Base-by-base conservation (phyloP, 306 rosid genomes). In the Begonia masoniana region DNA sequence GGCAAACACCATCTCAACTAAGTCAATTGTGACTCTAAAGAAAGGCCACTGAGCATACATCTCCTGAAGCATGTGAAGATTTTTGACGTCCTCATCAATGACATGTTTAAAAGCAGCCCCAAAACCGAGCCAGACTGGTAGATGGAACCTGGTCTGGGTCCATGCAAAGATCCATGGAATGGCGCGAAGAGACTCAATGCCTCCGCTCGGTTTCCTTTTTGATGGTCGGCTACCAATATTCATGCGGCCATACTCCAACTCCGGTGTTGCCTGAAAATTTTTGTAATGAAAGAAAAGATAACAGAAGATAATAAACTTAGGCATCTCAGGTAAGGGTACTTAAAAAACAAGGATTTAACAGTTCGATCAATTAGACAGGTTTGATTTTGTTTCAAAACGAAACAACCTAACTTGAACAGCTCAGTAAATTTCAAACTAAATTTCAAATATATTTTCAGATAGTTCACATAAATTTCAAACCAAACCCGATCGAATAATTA, bases 121-220 rank as follows among this genome's bases (percentile, higher is more conserved):
- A 74, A 92, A 92, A 23, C 99, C 99, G 58, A 92, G 99, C 99
- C 99, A 92, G 15, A 92, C 99, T 41, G 99, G 99, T 39, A 92
- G 62, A 62, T 92, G 96, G 55, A 92, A 92, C 78, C 99, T 87
- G 39, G 96, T 92, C 62, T 92, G 99, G 4, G 99, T 92, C 99
- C 99, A 92, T 12, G 99, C 99, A 58, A 92, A 92, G 57, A 92
- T 92, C 99, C 99, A 92, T 43, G 99, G 99, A 73, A 92, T 92
- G 39, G 99, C 99, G 4, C 99, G 93, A 6, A 92, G 96, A 10
- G 99, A 92, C 62, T 92, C 99, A 1, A 92, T 92, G 55, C 99
- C 99, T 62, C 99, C 99, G 53, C 99, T 92, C 5, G 99, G 99
- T 83, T 83, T 92, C 63, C 99, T 68, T 42, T 92, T 92, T 9